Evolutionary conservation across 2,329 filamentous ascomycete species (phyloP), one percentile per base, ranked within the genome.

Genomic region (Purpureocillium takamizusanense): DNA sequence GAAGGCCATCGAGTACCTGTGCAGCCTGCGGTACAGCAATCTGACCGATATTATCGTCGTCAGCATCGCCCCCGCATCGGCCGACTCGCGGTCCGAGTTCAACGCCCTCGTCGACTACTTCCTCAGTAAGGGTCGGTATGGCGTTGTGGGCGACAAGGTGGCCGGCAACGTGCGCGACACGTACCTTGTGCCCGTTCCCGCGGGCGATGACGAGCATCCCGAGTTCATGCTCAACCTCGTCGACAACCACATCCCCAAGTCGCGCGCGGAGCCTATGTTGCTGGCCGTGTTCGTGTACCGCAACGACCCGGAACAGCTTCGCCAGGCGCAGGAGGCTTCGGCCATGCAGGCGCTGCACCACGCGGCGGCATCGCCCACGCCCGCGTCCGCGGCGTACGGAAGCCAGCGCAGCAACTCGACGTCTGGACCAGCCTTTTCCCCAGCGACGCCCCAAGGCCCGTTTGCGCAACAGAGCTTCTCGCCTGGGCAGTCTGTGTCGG

Each of bases 141-240:
- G 88, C 15, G 90, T 97, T 2, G 74, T 95, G 7, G 81, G 81
- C 12, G 85, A 90, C 54, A 83, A 85, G 57, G 74, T 76, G 1
- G 64, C 80, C 23, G 74, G 78, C 15, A 82, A 87, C 43, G 83
- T 95, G 35, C 82, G 88, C 42, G 90, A 97, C 55, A 86, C 89
- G 2, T 97, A 97, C 57, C 74, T 97, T 25, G 82, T 95, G 9
- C 90, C 92, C 0, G 77, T 97, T 4, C 77, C 87, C 25, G 73
- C 80, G 5, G 87, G 86, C 18, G 70, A 76, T 18, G 70, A 68
- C 27, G 76, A 74, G 36, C 75, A 90, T 32, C 90, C 92, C 0
- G 85, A 89, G 44, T 95, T 95, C 51, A 78, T 95, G 59, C 76
- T 87, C 43, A 84, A 94, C 52, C 73, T 97, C n/a, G 81, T 86